These are phyloP conservation scores for Agrocybe pediades DNA, from an alignment of 768 basidiomycete species.

Conservation along the genomic window DNA sequence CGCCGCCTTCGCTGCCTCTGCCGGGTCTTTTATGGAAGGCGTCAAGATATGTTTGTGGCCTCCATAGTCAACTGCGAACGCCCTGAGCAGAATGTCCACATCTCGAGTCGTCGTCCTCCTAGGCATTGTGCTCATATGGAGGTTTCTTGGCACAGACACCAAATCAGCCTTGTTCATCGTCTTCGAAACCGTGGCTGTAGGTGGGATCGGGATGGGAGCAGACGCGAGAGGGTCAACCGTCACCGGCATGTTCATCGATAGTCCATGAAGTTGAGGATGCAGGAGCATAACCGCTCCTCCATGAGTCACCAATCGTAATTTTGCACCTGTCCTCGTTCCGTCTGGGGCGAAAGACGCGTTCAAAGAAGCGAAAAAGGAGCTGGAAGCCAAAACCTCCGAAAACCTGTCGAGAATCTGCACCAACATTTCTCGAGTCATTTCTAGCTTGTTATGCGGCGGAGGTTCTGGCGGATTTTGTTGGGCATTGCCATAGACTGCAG, in stretches of 20 bases:
- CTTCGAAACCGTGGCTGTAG: too few relatives aligned
- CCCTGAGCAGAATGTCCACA: conserved; percentile 66
- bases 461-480: not conserved
- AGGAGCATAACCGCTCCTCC: conserved; percentile 78
- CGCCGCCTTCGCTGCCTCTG: too few relatives aligned
- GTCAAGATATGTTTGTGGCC: conserved; percentile 4
- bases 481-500: too few relatives aligned
- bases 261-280: conserved; percentile 42
- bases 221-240: too few relatives aligned
- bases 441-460: conserved; percentile 34
- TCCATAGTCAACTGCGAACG: conserved; percentile 57
- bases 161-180: too few relatives aligned
- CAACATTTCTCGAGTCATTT: conserved; percentile 45
- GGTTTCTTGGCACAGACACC: not conserved
- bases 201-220: not conserved
- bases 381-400: conserved; percentile 43
- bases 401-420: conserved; percentile 48
- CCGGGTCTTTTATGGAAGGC: too few relatives aligned
- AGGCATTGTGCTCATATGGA: conserved; percentile 26
- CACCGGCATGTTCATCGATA: conserved; percentile 18
- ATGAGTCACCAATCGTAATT: conserved; percentile 65
- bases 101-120: conserved; percentile 60
- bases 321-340: too few relatives aligned
- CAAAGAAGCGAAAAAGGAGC: conserved; percentile 35
- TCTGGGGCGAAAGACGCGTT: too few relatives aligned